Evolutionary conservation across 345 rosid species (phyloP).

Genomic region (Balakata baccata): DNA sequence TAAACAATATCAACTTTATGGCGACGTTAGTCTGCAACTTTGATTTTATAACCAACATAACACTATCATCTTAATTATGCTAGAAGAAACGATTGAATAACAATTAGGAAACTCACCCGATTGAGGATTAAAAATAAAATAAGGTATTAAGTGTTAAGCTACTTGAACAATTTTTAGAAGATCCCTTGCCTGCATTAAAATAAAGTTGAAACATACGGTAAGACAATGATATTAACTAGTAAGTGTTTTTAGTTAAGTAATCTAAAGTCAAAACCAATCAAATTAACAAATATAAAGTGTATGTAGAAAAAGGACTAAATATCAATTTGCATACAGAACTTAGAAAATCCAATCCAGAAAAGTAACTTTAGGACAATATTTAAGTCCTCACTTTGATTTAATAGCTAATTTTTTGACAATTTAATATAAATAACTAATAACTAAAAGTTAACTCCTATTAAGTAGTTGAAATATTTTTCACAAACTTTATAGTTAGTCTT

Average conservation of each 20-base stretch:
- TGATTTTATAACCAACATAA: not conserved
- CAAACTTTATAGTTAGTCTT: too few species aligned
- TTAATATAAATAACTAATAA: too few species aligned
- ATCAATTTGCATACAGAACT: not conserved
- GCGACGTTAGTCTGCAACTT: too few species aligned
- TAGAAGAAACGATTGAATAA: not conserved
- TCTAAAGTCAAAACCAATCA: not conserved
- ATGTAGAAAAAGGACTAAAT: not conserved
- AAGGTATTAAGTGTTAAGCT: conserved; percentile 73
- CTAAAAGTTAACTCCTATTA: too few species aligned
- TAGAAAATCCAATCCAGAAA: not conserved
- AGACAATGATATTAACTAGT: not conserved
- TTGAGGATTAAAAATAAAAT: conserved; percentile 79
- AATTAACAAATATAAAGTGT: conserved; percentile 1
- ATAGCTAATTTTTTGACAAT: not conserved
- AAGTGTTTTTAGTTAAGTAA: not conserved
- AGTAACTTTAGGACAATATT: not conserved
- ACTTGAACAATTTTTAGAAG: conserved; percentile 76
- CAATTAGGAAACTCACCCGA: conserved; percentile 52
- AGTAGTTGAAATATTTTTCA: too few species aligned
- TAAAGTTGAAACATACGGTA: not conserved
- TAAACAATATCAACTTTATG: too few species aligned
- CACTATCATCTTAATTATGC: not conserved
- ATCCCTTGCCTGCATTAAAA: conserved; percentile 80
- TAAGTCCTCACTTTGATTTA: not conserved